A percentile compares a stretch with the other conserved stretches of the same genome.
Conservation (phyloP, 345 rosid genomes). For the Hevea brasiliensis region DNA sequence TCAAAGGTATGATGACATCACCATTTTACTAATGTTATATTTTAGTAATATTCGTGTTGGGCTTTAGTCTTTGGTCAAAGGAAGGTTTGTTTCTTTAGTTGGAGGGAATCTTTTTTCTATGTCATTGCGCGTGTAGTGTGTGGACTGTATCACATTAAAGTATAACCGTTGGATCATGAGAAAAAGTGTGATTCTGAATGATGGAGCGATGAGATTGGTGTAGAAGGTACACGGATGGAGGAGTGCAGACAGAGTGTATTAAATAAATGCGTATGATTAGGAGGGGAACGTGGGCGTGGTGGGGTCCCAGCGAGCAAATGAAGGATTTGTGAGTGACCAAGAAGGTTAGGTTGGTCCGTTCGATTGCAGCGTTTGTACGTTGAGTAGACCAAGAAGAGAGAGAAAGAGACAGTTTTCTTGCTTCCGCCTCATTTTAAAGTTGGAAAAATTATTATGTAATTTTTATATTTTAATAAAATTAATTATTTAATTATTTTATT, state of each 20-base stretch:
- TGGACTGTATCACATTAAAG: slow-evolving; percentile 8
- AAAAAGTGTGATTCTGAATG: too few relatives aligned
- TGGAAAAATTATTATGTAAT: too few relatives aligned
- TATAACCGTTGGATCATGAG: slow-evolving; percentile 27
- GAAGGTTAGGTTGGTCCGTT: slow-evolving; percentile 34
- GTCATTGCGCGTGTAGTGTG: neutral
- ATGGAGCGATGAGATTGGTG: neutral
- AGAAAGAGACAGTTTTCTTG: too few relatives aligned
- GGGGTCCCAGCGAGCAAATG: too few relatives aligned
- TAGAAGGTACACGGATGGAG: slow-evolving; percentile 17
- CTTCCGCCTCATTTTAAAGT: too few relatives aligned
- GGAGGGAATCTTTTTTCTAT: neutral
- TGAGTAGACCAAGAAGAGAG: slow-evolving; percentile 16
- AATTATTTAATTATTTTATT: too few relatives aligned
- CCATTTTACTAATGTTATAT: slow-evolving; percentile 2
- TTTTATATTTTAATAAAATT: too few relatives aligned
- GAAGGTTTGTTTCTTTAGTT: slow-evolving; percentile 15
- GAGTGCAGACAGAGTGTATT: neutral
- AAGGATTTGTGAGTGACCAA: too few relatives aligned
- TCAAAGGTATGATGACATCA: slow-evolving; percentile 61
- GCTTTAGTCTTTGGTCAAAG: slow-evolving; percentile 46
- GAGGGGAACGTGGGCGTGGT: slow-evolving; percentile 25
- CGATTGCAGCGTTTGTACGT: slow-evolving; percentile 28
- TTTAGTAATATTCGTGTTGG: slow-evolving; percentile 4
- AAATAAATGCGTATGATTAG: slow-evolving; percentile 24